phyloP scores from a whole-genome alignment of 73 alveolate species.

The Stentor roeselii region DNA sequence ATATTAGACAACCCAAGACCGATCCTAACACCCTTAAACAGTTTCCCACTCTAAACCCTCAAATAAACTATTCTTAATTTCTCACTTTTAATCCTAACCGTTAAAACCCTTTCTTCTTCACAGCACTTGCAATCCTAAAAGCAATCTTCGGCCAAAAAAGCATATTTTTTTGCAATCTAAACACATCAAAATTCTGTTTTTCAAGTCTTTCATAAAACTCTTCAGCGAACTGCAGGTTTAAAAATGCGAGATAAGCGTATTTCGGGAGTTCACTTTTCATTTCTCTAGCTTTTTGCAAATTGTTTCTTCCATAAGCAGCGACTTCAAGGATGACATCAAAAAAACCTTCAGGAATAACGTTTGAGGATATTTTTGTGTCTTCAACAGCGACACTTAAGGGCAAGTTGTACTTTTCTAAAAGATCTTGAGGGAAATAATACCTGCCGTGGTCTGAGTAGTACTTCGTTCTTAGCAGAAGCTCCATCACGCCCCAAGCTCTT shows the following conservation, averaged over 20 bases:
- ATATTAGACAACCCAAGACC: too few species aligned
- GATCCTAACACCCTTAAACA: not conserved
- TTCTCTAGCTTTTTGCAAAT: slow-evolving; percentile 21
- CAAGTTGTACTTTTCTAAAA: not conserved
- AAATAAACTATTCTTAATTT: not conserved
- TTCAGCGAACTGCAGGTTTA: not conserved
- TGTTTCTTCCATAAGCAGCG: slow-evolving; percentile 14
- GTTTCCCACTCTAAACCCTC: not conserved
- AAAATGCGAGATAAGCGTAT: slow-evolving; percentile 4
- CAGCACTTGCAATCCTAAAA: not conserved
- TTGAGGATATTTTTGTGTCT: not conserved
- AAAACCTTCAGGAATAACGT: not conserved
- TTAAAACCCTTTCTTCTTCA: not conserved
- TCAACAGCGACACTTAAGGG: not conserved
- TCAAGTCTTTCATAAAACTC: not conserved
- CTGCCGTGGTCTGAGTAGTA: slow-evolving; percentile 9
- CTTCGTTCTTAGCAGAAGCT: not conserved
- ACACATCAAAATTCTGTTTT: slow-evolving; percentile 2
- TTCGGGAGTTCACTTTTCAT: not conserved
- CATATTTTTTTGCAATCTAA: not conserved
- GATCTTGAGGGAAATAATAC: slow-evolving; percentile 18
- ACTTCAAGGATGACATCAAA: slow-evolving; percentile 10
- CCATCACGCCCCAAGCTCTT: slow-evolving; percentile 21
- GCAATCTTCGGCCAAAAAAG: not conserved
- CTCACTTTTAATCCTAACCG: not conserved